Conservation (phyloP, 1,139 yeast species). For the Yamadazyma sp. region DNA sequence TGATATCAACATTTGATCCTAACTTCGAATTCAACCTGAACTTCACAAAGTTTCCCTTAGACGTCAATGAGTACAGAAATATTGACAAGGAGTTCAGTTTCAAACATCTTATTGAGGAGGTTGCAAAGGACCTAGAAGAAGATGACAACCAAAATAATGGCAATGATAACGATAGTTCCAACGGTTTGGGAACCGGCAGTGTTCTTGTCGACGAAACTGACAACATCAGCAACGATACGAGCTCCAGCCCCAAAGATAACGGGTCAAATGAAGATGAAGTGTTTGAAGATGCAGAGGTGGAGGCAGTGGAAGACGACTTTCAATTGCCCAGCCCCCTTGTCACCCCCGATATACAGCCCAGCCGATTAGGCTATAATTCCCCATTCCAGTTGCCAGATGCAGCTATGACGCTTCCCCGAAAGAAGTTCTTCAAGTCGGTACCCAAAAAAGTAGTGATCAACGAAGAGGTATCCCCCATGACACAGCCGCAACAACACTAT, state of each 20-base stretch:
- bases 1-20: slow-evolving; percentile 25
- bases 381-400: slow-evolving; percentile 43
- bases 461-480: slow-evolving; percentile 8
- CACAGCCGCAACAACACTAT: slow-evolving; percentile 1
- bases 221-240: not conserved
- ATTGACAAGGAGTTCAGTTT: slow-evolving; percentile 58
- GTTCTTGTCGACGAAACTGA: no score
- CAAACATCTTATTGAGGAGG: slow-evolving; percentile 18
- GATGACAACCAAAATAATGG: slow-evolving; percentile 7
- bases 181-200: no score
- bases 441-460: slow-evolving; percentile 21
- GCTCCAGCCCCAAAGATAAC: not conserved
- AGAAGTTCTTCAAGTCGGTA: slow-evolving; percentile 25
- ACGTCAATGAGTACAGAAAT: slow-evolving; percentile 59
- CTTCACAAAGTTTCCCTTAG: slow-evolving; percentile 53
- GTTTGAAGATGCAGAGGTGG: not conserved
- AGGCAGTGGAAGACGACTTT: slow-evolving; percentile 12
- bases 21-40: slow-evolving; percentile 37
- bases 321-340: slow-evolving; percentile 45
- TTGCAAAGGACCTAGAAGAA: slow-evolving; percentile 12
- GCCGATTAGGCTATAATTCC: slow-evolving; percentile 25
- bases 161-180: not conserved
- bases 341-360: slow-evolving; percentile 43
- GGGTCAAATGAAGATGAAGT: slow-evolving; percentile 1
- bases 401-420: slow-evolving; percentile 33